Base-by-base conservation (phyloP, 2,329 filamentous ascomycete genomes). In the Fusarium sp. region DNA sequence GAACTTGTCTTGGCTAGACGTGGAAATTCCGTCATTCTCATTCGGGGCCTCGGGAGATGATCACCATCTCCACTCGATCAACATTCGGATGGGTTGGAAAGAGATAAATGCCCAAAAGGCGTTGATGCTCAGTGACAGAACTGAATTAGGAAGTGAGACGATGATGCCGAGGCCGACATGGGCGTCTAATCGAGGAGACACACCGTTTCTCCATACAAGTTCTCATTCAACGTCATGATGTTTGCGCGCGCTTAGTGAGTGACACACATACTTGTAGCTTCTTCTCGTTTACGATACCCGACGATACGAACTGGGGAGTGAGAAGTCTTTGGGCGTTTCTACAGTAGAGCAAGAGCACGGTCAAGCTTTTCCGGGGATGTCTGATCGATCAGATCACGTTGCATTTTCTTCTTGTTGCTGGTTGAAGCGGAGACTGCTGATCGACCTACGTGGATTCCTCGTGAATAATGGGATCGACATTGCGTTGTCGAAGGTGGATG, bases 311-410 rank as follows among this genome's bases (percentile, higher is more conserved):
- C 56, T 38, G 37, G 64, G 57, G 68, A 54, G 33, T 40, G 33
- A 40, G 50, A 40, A 54, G 33, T 30, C 10, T n/a, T 40, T 38
- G 67, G 66, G 70, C 21, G 71, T 71, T 71, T 58, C 30, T 64
- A 28, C 38, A 65, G 58, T 58, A 65, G 64, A 63, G 58, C 58
- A 67, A 65, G 50, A 60, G 60, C 52, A 71, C 72, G 74, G 59
- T 23, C 60, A 67, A 60, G 60, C 67, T 72, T 73, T 71, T 54
- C 71, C 42, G 58, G 70, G 70, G 53, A 60, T 42, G 53, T 50
- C 49, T 70, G 71, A 74, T 73, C 71, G 71, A 74, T 73, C 66
- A 74, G 67, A 74, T 74, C 71, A 73, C 28, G 71, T 73, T 71
- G 49, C 70, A 73, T 73, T 66, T 52, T 35, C 40, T 53, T 66